phyloP scores from a whole-genome alignment of 2,329 filamentous ascomycete species.

The Coniochaeta hoffmannii region DNA sequence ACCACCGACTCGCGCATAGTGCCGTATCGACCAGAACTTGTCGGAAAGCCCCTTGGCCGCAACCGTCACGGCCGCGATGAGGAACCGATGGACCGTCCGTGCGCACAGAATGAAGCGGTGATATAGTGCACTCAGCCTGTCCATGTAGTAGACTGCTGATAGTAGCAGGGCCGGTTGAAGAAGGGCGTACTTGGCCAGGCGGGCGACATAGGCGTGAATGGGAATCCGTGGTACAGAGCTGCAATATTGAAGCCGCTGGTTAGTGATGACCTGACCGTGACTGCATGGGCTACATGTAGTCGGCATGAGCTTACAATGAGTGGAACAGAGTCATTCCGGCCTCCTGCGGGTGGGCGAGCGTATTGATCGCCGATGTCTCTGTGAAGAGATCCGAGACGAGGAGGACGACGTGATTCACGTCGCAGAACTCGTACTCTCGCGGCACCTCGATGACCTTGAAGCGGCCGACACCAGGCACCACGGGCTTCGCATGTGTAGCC shows the following conservation, averaged over 20 bases:
- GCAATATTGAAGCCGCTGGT: background rate
- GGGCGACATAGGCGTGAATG: constrained; percentile 86
- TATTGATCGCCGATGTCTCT: background rate
- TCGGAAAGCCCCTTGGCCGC: constrained; percentile 94
- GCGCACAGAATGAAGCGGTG: constrained; percentile 94
- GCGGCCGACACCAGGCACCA: background rate
- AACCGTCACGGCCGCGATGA: constrained; percentile 92
- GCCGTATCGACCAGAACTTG: constrained; percentile 96
- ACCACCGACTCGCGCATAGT: constrained; percentile 88
- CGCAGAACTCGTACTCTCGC: background rate
- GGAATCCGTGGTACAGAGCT: constrained; percentile 50
- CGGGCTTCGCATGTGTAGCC: background rate
- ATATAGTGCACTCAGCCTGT: constrained; percentile 85
- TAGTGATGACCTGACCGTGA: background rate
- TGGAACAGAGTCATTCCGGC: background rate
- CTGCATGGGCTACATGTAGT: background rate
- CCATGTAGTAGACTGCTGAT: constrained; percentile 98
- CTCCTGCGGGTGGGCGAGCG: background rate
- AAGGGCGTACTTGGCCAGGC: constrained; percentile 88
- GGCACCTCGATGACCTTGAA: background rate
- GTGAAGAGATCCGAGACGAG: background rate
- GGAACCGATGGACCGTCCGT: constrained; percentile 90
- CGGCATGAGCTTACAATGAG: background rate
- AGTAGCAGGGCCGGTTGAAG: constrained; percentile 89
- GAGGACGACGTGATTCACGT: background rate